Evolutionary conservation across 805 yeast genomes (phyloP).

Genomic region (Schizosaccharomyces octosporus): DNA sequence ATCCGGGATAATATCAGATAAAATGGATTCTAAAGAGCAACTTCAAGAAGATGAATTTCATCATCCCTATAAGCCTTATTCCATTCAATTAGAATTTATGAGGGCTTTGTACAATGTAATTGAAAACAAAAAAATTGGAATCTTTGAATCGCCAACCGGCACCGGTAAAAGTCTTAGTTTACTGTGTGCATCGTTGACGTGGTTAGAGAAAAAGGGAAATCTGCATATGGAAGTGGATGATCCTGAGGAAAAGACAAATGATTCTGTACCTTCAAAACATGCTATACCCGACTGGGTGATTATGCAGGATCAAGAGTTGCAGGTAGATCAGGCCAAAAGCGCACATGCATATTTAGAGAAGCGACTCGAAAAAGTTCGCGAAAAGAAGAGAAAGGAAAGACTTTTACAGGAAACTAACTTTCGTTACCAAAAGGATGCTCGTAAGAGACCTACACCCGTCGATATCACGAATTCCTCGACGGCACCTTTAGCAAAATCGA

Average conservation of each 20-base stretch:
- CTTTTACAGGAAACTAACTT: too few relatives aligned
- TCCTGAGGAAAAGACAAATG: not conserved
- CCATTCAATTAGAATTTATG: slow-evolving; percentile 60
- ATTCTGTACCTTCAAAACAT: slow-evolving; percentile 6
- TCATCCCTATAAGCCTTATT: slow-evolving; percentile 69
- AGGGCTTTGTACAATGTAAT: slow-evolving; percentile 41
- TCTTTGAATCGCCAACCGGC: slow-evolving; percentile 87
- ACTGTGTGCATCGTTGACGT: slow-evolving; percentile 62
- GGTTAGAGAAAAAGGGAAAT: slow-evolving; percentile 22
- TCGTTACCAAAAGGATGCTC: too few relatives aligned
- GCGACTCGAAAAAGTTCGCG: not conserved
- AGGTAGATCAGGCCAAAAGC: slow-evolving; percentile 3
- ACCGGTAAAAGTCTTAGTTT: slow-evolving; percentile 29
- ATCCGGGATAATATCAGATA: too few relatives aligned
- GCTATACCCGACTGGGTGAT: slow-evolving; percentile 44
- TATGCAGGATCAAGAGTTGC: slow-evolving; percentile 3
- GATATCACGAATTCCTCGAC: too few relatives aligned
- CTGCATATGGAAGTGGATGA: slow-evolving; percentile 2
- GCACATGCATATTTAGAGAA: slow-evolving; percentile 2
- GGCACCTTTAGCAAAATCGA: too few relatives aligned
- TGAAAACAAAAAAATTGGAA: slow-evolving; percentile 34
- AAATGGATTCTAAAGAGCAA: not conserved
- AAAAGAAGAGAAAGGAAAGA: slow-evolving; percentile 5
- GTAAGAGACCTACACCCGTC: too few relatives aligned
- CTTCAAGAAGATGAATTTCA: slow-evolving; percentile 16